Percentiles rank a stretch among this genome's conserved stretches.
Conservation (phyloP, 495 filamentous ascomycete genomes). For the Filosporella fistucella region DNA sequence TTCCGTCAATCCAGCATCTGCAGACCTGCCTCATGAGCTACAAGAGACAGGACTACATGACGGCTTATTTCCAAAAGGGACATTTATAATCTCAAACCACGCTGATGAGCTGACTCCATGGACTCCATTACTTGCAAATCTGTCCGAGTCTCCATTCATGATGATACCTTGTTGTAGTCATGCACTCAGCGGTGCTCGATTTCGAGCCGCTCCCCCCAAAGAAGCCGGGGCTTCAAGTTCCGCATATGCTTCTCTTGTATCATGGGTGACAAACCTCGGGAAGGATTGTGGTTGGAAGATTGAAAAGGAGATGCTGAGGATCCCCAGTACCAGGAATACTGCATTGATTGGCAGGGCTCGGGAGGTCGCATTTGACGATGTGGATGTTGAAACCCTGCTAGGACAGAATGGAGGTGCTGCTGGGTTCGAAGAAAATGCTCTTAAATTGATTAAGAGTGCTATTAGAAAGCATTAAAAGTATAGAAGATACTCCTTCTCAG, state of each 20-base stretch:
- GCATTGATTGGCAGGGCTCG: conserved; percentile 64
- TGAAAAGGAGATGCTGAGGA: conserved; percentile 76
- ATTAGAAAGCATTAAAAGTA: conserved; percentile 37
- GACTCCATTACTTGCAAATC: conserved; percentile 83
- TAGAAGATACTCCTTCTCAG: no score
- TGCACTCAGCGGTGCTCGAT: conserved; percentile 68
- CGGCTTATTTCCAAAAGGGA: conserved; percentile 67
- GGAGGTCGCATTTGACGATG: conserved; percentile 15
- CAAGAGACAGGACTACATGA: conserved; percentile 44
- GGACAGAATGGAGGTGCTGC: conserved; percentile 46
- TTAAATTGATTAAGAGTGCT: conserved; percentile 41
- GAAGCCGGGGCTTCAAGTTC: conserved; percentile 29
- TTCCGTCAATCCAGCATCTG: background rate
- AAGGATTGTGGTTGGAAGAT: conserved; percentile 66
- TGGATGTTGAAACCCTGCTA: conserved; percentile 27
- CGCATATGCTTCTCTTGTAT: conserved; percentile 70
- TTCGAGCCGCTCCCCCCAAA: conserved; percentile 55
- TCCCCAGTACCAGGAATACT: conserved; percentile 86
- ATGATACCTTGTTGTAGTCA: conserved; percentile 95
- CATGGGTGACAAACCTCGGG: conserved; percentile 64
- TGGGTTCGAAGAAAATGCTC: conserved; percentile 50
- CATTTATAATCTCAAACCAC: conserved; percentile 95
- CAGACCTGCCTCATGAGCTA: background rate
- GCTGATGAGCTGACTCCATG: conserved; percentile 93
- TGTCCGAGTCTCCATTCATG: conserved; percentile 75